Evolutionary conservation across 2,329 filamentous ascomycete species (phyloP), one percentile per base, ranked within the genome.

Genomic region (Diaporthe caulivora): DNA sequence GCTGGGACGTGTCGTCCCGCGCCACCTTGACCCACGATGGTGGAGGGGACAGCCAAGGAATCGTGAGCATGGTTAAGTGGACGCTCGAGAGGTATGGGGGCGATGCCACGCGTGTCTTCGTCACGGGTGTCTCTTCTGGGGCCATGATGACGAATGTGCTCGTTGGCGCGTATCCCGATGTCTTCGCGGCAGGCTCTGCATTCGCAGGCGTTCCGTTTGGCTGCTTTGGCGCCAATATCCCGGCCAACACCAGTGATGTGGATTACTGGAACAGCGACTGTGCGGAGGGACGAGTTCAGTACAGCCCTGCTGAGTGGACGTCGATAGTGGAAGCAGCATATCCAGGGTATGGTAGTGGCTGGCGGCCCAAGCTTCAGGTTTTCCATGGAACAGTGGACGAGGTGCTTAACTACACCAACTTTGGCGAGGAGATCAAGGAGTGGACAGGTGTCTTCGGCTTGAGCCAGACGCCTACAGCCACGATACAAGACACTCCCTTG

Each of bases 1-100:
- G 90, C 81, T 91, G 89, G 89, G 90, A 91, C 73, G 88, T 91
- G 2, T 88, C 87, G 7, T 89, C 86, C 13, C 80, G 81, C 44
- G 80, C 84, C 13, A 85, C 86, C 0, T 81, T 89, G 1, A 82
- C 83, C 3, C 87, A 89, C 77, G 82, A 86, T 69, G 86, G 82
- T 34, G 87, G 87, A 29, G 86, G 87, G 31, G 87, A 89, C 78
- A 86, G 83, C 24, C 83, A 85, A n/a, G 83, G 84, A 4, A 88
- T 89, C 75, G 86, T 85, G 21, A 88, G 85, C 78, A 89, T 90
- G 87, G 86, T 89, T 49, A 81, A 82, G 55, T 89, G 86, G 80
- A 83, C 87, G 0, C 80, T 89, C 24, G 77, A 78, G 17, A 82
- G 84, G 75, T 88, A 89, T 80, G 78, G 80, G 11, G 85, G 82